Evolutionary conservation across 164 flowering plant genomes (phyloP), one percentile per base, ranked within the genome.

Genomic region (Berberis vulgaris): DNA sequence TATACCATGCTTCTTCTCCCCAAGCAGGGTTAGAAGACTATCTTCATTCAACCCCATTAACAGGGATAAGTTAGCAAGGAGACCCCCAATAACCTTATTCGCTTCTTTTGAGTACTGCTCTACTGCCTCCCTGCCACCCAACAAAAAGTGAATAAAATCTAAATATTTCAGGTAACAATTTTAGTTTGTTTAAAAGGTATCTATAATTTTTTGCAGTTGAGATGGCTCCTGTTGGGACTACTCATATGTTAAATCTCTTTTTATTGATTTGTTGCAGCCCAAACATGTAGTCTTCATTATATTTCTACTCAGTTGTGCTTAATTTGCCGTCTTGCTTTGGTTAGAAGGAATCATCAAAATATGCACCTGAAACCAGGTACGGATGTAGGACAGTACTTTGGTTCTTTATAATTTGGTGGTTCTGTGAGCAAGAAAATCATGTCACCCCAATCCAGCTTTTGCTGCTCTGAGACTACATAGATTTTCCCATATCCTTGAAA

Each of bases 391-490:
- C 59, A 56, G 41, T 56, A 56, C 10, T 56, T 40, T 11, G 7
- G 59, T 26, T 56, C 40, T 11, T 40, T 56, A 40, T 26, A 56
- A 5, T 40, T 56, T 5, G 42, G 42, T 5, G 59, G 59, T 10
- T 26, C 8, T 26, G 42, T 56, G 11, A 56, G 40, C 42, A 56
- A 56, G 42, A 56, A 26, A 26, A 41, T 3, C 42, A 56, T 11
- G 40, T 56, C 59, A 26, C 42, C 7, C 59, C 59, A 57, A 57
- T 57, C 59, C 59, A 57, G 59, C 41, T 57, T 57, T 43, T 57
- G 59, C 44, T 57, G 43, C 2, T 57, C 8, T 39, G 59, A 57
- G 9, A 41, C 43, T 41, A 57, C 43, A 41, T 38, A 57, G 41
- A 12, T 43, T 40, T 57, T 42, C 59, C 59, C 59, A 57, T 57